Evolutionary conservation across 73 alveolate species (phyloP).

Genomic region (Urostyla sp.): DNA sequence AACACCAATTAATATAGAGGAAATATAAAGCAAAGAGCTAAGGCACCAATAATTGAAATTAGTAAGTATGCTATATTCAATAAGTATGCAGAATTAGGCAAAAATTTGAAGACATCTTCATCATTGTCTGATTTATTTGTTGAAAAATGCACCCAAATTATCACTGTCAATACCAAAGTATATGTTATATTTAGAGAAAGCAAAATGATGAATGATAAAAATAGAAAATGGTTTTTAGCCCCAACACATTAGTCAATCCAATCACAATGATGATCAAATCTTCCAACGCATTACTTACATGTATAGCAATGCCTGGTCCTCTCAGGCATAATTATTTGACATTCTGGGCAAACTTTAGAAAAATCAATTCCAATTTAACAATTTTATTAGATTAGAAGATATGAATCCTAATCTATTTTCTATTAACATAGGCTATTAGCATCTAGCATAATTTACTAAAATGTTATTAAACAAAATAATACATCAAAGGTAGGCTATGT

Average conservation of each 20-base stretch:
- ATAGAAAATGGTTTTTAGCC: slow-evolving; percentile 65
- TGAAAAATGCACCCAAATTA: slow-evolving; percentile 11
- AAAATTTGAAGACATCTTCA: not conserved
- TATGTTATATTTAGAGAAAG: slow-evolving; percentile 11
- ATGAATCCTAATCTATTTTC: too few species aligned
- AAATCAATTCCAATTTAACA: slow-evolving; percentile 65
- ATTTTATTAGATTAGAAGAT: too few species aligned
- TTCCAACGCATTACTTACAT: slow-evolving; percentile 80
- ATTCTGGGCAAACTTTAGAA: slow-evolving; percentile 81
- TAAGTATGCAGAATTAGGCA: not conserved
- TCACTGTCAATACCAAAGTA: not conserved
- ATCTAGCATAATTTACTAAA: too few species aligned
- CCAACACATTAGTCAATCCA: slow-evolving; percentile 85
- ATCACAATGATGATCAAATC: slow-evolving; percentile 85
- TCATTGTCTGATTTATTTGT: not conserved
- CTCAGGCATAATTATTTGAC: slow-evolving; percentile 72
- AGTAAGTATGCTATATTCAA: not conserved
- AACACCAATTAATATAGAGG: slow-evolving; percentile 29
- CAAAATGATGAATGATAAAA: slow-evolving; percentile 36
- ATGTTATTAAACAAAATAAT: too few species aligned
- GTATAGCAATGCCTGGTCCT: slow-evolving; percentile 80
- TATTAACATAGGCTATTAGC: too few species aligned
- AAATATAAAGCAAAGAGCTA: not conserved
- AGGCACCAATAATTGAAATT: not conserved
- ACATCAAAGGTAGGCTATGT: too few species aligned